Percentiles rank a stretch among this genome's conserved stretches.
These are phyloP conservation scores for Mycena amicta DNA, from an alignment of 768 basidiomycete species.

Conservation along the genomic window DNA sequence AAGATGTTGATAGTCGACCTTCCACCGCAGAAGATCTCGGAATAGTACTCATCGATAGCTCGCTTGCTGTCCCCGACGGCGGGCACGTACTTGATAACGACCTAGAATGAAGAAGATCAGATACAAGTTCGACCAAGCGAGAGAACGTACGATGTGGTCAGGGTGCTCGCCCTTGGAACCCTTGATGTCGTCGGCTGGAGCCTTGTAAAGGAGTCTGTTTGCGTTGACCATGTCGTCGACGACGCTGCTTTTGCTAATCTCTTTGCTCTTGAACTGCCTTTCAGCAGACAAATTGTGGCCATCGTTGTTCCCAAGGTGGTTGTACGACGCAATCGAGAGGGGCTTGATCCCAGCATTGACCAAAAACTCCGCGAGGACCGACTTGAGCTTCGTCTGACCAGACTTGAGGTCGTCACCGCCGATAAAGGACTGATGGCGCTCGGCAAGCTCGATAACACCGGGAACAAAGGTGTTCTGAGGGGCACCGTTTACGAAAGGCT, in stretches of 20 bases:
- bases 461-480: conserved; percentile 99
- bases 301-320: conserved; percentile 98
- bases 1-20: conserved; percentile 94
- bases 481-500: conserved; percentile 95
- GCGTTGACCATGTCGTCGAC: conserved; percentile 98
- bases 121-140: neutral
- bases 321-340: conserved; percentile 95
- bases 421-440: conserved; percentile 87
- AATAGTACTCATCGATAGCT: conserved; percentile 99
- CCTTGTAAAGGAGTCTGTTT: conserved; percentile 88
- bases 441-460: conserved; percentile 90
- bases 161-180: conserved; percentile 92
- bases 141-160: conserved; percentile 69
- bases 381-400: conserved; percentile 97
- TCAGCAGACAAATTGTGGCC: conserved; percentile 90
- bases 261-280: conserved; percentile 96
- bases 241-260: conserved; percentile 95
- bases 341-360: conserved; percentile 99
- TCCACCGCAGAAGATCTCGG: conserved; percentile 96
- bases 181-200: conserved; percentile 57
- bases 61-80: conserved; percentile 97
- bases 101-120: conserved; percentile 3
- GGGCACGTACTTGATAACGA: conserved; percentile 96
- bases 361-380: conserved; percentile 95
- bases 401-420: conserved; percentile 98